Base-by-base conservation (phyloP, 2,329 filamentous ascomycete genomes). In the Parastagonospora avenae region DNA sequence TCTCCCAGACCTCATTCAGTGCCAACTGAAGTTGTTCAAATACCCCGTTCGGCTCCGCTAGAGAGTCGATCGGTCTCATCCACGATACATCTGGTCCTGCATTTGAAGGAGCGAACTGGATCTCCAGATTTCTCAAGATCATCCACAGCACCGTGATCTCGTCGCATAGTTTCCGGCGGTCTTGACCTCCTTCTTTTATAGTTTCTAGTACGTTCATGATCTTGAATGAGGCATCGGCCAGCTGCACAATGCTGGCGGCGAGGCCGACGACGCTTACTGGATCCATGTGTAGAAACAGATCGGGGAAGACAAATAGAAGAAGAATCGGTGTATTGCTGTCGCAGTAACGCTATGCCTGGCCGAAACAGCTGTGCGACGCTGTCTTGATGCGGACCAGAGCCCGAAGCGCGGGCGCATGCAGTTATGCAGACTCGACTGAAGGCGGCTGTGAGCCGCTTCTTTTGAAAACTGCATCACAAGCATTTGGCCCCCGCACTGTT, bases 171-270 rank as follows among this genome's bases (percentile, higher is more conserved):
- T 11, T 27, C 12, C 37, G 37, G 9, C 37, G 37, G 12, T 40
- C 37, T 28, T 40, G 6, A 6, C 15, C 19, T n/a, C 37, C 37
- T 24, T 28, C 37, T 28, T 40, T 40, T 6, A 40, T 40, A 15
- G 37, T 40, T n/a, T 40, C 37, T 2, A 40, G 37, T n/a, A 28
- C 19, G 8, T 40, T 40, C 24, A 40, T 28, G 19, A 40, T 40
- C 37, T 40, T 40, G 37, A 40, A 40, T 6, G 37, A 40, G 16
- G 37, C 37, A 40, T 40, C 37, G 4, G 37, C 37, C 16, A 40
- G 8, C 37, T 40, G 37, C 16, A 40, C 37, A 11, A 28, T 28
- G 37, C 37, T 40, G 4, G 37, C 16, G 37, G 35, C 35, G 8
- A 37, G 35, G 14, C 35, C 35, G 8, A 37, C 35, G 15, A 37